Base-by-base conservation (phyloP, 345 rosid species). In the Camelina sativa region DNA sequence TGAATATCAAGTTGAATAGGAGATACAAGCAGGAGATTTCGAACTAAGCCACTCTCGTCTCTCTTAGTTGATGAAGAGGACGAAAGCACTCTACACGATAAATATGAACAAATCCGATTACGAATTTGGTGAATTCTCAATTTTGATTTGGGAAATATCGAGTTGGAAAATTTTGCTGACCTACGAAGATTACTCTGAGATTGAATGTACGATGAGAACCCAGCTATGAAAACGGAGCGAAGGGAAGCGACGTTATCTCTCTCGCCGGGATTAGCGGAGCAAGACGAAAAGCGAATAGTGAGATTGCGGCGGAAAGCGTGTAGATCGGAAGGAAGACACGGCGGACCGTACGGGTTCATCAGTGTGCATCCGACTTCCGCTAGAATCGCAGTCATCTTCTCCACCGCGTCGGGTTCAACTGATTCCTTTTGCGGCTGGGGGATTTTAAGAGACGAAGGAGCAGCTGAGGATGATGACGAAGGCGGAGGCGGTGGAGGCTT, bases 321-420 rank as follows among this genome's bases (percentile, higher is more conserved):
- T 28, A 75, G 76, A 50, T 88, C 91, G 76, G 95, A 77, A 8
- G 95, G 95, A 34, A 88, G 91, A 71, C 82, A 79, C 0, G 96
- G 97, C 6, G 88, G 84, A 5, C 85, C 96, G 7, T 81, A 80
- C 53, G 83, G 82, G 62, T 88, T 85, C 43, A 82, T 32, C 79
- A 91, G 76, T 23, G 96, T 89, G 71, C 96, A 89, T 3, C 93
- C 96, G 11, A 87, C 86, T 40, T 89, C 93, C 2, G 96, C 97
- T 23, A 92, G 80, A 73, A 88, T 60, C 10, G 89, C 72, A 16
- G 81, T 79, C 87, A 87, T 80, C 73, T 78, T 86, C 28, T 89
- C 93, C 41, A 76, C 65, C 5, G 82, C 47, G 69, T 86, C 71
- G 74, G 73, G 65, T 8, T 68, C 40, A 11, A 15, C 62, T 38